A percentile compares a stretch with the other conserved stretches of the same genome.
Conservation (phyloP, 2,329 filamentous ascomycete genomes). For the Xylaria sp. region DNA sequence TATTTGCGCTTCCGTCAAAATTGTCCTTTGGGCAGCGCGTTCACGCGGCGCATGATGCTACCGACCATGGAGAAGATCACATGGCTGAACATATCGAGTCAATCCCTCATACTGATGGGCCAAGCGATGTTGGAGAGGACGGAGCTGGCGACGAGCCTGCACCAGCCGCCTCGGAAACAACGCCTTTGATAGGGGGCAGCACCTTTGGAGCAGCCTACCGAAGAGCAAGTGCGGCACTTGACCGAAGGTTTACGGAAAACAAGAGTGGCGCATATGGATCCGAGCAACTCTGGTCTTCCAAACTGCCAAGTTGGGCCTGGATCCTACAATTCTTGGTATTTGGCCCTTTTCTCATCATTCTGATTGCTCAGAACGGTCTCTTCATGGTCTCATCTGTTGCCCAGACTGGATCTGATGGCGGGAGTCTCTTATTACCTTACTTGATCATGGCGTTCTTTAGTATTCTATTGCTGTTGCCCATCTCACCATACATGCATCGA, state of each 20-base stretch:
- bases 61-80: conserved; percentile 38
- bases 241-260: conserved; percentile 47
- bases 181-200: conserved; percentile 79
- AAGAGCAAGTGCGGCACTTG: conserved; percentile 55
- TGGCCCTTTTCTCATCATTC: conserved; percentile 78
- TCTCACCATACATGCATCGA: conserved; percentile 87
- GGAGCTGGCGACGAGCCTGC: conserved; percentile 41
- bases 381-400: conserved; percentile 75
- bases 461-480: conserved; percentile 77
- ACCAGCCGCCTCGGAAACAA: conserved; percentile 66
- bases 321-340: conserved; percentile 84
- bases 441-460: conserved; percentile 73
- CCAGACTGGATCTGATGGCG: conserved; percentile 88
- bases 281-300: conserved; percentile 88
- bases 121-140: conserved; percentile 37
- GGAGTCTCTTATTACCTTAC: conserved; percentile 75
- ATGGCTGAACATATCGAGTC: conserved; percentile 48
- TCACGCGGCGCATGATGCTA: conserved; percentile 59
- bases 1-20: conserved; percentile 80
- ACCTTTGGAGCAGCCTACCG: conserved; percentile 67
- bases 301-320: conserved; percentile 87
- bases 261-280: conserved; percentile 63
- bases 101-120: conserved; percentile 39
- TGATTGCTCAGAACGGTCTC: conserved; percentile 80
- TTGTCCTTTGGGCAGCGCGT: conserved; percentile 71